Base-by-base conservation (phyloP, 768 basidiomycete species). In the Suillus brevipes region DNA sequence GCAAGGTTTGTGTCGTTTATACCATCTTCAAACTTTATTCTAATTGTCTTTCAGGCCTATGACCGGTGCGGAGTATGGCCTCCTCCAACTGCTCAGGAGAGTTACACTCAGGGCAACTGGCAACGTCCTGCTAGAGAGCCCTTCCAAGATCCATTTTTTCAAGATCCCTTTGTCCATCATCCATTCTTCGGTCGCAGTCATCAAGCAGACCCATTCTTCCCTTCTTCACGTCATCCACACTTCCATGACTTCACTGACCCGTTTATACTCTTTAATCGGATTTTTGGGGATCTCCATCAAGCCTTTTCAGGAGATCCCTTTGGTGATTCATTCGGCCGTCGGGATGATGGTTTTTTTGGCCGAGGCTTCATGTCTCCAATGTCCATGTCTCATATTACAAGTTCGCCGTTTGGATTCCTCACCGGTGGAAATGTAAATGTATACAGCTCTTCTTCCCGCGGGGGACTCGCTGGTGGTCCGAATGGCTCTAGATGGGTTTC, bases 11-110 rank as follows among this genome's bases (percentile, higher is more conserved):
- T 69, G 10, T 34, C 28, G 31, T 8, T 58, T 2, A 20, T 64
- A 40, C 31, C 42, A 23, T 20, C 31, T 34, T 45, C 49, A 50
- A 25, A 40, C 53, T 31, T 68, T 47, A 65, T 65, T 38, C 37
- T 36, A 18, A n/a, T 53, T 13, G 8, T 52, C 36, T 37, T 61
- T 63, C 69, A 89, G 88, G 71, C 83, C 12, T 93, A 92, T 73
- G 92, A 94, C 70, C 73, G 75, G n/a, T 78, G 88, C 67, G 90
- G 91, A 43, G 80, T 87, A 58, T 93, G 89, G 88, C 92, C 92
- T 13, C 89, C 89, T 10, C 88, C 88, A n/a, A 53, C 63, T 23
- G 58, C 72, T 18, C 69, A 67, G 36, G 45, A 37, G 5, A 62
- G 69, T 45, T 68, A 65, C 28, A 18, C 60, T 20, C 52, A 36